Evolutionary conservation across 768 basidiomycete species (phyloP).

Genomic region (Tylopilus cervinicoccineus): DNA sequence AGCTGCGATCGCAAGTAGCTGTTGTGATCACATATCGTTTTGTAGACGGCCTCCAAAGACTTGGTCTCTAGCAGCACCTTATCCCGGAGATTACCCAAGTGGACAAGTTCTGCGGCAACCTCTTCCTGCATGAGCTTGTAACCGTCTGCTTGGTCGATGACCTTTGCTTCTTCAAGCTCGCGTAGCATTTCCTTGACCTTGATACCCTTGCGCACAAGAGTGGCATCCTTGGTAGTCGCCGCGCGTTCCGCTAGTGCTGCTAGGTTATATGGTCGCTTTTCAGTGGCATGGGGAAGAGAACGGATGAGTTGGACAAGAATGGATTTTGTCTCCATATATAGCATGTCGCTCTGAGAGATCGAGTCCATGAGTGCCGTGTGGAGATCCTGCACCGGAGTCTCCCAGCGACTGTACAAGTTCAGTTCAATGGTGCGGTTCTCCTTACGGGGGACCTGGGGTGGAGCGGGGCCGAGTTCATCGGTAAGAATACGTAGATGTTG

Average conservation of each 20-base stretch:
- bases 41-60: conserved; percentile 94
- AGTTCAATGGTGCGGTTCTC: conserved; percentile 95
- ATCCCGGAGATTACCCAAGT: conserved; percentile 94
- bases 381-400: conserved; percentile 97
- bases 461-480: conserved; percentile 93
- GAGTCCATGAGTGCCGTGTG: conserved; percentile 96
- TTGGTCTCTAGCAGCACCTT: conserved; percentile 92
- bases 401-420: conserved; percentile 94
- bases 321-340: conserved; percentile 99
- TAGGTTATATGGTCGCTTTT: conserved; percentile 88
- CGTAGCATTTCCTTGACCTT: conserved; percentile 99
- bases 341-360: conserved; percentile 95
- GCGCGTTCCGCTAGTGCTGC: conserved; percentile 88
- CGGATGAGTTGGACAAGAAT: conserved; percentile 98
- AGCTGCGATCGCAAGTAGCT: conserved; percentile 93
- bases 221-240: conserved; percentile 95
- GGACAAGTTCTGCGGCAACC: conserved; percentile 90
- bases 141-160: conserved; percentile 78
- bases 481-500: conserved; percentile 95
- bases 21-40: conserved; percentile 99
- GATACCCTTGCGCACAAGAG: conserved; percentile 94
- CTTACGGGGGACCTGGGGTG: conserved; percentile 94
- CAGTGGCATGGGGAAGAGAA: conserved; percentile 80
- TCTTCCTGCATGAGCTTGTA: conserved; percentile 98
- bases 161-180: conserved; percentile 86